Evolutionary conservation across 768 basidiomycete species (phyloP).

Genomic region (Mycena haematopus): DNA sequence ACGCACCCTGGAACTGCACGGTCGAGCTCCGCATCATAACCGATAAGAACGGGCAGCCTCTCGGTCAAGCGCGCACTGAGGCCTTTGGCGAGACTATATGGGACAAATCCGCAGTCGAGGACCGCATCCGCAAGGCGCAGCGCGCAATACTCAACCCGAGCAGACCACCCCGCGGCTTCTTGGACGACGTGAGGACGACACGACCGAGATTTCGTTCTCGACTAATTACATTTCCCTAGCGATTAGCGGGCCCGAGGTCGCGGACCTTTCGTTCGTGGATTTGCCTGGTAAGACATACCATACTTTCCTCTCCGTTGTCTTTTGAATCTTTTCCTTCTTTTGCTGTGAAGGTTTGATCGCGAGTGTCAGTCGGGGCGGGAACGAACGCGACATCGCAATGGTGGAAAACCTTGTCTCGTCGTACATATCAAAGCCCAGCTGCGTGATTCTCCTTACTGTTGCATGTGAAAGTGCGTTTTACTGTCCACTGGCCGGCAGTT

Average conservation of each 20-base stretch:
- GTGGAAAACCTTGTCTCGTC: not conserved
- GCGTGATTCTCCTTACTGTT: not conserved
- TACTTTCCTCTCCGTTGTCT: not conserved
- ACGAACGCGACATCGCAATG: not conserved
- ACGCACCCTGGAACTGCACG: not conserved
- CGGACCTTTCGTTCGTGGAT: conserved; percentile 64
- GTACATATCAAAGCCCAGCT: not conserved
- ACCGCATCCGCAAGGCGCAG: conserved; percentile 70
- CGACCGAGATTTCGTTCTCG: conserved; percentile 53
- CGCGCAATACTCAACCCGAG: conserved; percentile 68
- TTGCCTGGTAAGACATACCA: not conserved
- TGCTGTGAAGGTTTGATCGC: not conserved
- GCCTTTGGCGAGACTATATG: conserved; percentile 57
- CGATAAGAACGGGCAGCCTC: conserved; percentile 44
- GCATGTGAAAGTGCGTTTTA: not conserved
- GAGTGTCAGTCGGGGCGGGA: not conserved
- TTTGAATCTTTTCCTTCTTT: not conserved
- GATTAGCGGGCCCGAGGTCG: conserved; percentile 64
- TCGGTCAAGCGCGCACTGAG: conserved; percentile 46
- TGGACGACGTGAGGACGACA: conserved; percentile 43
- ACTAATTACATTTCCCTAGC: conserved; percentile 61
- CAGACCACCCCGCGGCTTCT: conserved; percentile 39
- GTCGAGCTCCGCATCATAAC: conserved; percentile 34
- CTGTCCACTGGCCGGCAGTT: not conserved
- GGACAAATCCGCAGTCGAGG: conserved; percentile 62